phyloP scores from a whole-genome alignment of 805 yeast species.

The Zygoascus biomembranicola region DNA sequence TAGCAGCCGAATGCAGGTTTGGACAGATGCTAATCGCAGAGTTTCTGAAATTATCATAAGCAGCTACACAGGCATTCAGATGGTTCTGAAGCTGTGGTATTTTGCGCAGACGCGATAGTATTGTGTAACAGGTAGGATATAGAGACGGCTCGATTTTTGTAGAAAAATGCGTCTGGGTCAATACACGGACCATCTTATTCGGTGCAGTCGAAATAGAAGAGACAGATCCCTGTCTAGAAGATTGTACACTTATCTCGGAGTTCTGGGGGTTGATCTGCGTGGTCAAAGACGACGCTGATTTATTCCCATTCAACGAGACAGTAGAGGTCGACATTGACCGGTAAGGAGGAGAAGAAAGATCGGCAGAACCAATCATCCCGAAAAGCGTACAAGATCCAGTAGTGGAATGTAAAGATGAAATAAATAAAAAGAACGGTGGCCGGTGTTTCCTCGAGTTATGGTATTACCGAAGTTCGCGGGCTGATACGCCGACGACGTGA shows the following conservation, averaged over 20 bases:
- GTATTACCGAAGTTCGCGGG: background rate
- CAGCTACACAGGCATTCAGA: constrained; percentile 10
- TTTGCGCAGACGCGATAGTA: constrained; percentile 15
- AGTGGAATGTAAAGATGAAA: background rate
- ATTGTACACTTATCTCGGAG: background rate
- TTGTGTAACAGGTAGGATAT: constrained; percentile 20
- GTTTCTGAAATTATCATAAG: background rate
- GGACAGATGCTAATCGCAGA: background rate
- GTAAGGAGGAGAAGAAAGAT: background rate
- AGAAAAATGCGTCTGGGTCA: constrained; percentile 11
- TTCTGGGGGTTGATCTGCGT: background rate
- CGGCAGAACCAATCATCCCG: too few species aligned
- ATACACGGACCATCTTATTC: background rate
- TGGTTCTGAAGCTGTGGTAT: constrained; percentile 18
- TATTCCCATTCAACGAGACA: background rate
- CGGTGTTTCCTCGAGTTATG: background rate
- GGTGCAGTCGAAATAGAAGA: background rate
- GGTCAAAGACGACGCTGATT: background rate
- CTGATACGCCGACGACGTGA: background rate
- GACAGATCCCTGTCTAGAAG: constrained; percentile 1
- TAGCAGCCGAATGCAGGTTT: constrained; percentile 9
- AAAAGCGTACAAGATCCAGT: too few species aligned
- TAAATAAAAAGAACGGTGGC: background rate
- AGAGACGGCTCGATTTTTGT: constrained; percentile 18
- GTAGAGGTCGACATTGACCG: constrained; percentile 1